phyloP scores from a whole-genome alignment of 345 rosid genomes.

The Hypericum perforatum region DNA sequence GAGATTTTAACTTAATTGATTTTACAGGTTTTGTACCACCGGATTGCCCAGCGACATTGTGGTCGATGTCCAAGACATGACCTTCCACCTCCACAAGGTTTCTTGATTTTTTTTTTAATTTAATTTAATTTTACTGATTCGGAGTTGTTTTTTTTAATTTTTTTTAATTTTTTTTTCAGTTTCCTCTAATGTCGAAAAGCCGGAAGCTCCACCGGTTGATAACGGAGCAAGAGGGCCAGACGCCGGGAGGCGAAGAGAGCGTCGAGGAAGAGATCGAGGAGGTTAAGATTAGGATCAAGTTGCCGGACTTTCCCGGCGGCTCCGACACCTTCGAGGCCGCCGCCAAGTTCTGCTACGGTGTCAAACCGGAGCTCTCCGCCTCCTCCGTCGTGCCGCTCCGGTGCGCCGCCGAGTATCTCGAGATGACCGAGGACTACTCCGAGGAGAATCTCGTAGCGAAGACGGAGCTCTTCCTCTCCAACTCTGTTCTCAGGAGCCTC shows the following conservation, averaged over 20 bases:
- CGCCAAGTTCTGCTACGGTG: conserved; percentile 93
- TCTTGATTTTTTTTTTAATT: not conserved
- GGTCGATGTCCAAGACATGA: conserved; percentile 78
- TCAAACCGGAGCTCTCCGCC: conserved; percentile 63
- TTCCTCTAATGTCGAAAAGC: conserved; percentile 89
- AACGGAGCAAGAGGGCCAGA: conserved; percentile 48
- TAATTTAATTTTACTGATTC: not conserved
- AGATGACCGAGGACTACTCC: conserved; percentile 79
- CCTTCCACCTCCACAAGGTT: conserved; percentile 93
- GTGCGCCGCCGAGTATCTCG: conserved; percentile 80
- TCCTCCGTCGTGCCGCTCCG: conserved; percentile 65
- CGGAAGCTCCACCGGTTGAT: conserved; percentile 63
- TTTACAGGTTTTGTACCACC: conserved; percentile 78
- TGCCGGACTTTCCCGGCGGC: conserved; percentile 80
- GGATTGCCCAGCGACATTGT: conserved; percentile 88
- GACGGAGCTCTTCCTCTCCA: conserved; percentile 60
- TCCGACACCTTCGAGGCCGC: conserved; percentile 78
- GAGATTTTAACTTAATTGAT: not conserved
- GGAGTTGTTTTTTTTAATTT: not conserved
- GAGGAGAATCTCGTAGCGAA: conserved; percentile 65
- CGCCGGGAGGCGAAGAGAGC: conserved; percentile 15
- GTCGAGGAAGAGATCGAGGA: conserved; percentile 22
- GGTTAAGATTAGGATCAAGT: conserved; percentile 34
- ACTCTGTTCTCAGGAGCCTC: conserved; percentile 54
- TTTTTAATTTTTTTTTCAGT: conserved; percentile 30